These are phyloP conservation scores for Nadsonia commutata DNA, from an alignment of 1,139 yeast genomes.

Conservation along the genomic window DNA sequence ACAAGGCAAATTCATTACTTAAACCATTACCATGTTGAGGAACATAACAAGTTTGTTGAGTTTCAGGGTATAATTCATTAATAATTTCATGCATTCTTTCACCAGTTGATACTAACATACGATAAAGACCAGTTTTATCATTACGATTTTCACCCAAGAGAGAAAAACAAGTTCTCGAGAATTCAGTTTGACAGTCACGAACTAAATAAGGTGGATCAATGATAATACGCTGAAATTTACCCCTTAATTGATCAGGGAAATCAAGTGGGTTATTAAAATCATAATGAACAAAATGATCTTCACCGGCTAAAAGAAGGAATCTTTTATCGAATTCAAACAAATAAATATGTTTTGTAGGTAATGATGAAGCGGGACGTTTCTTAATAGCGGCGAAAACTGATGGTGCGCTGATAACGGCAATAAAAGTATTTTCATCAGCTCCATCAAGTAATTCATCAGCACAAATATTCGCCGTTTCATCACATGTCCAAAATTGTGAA, in stretches of 20 bases:
- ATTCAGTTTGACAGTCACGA: conserved; percentile 64
- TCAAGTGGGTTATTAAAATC: conserved; percentile 60
- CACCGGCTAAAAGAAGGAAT: conserved; percentile 58
- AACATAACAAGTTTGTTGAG: conserved; percentile 44
- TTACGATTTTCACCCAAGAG: conserved; percentile 27
- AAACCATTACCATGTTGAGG: conserved; percentile 80
- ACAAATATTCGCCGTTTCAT: conserved; percentile 50
- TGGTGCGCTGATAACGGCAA: conserved; percentile 78
- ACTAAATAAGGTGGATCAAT: conserved; percentile 85
- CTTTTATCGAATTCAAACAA: conserved; percentile 66
- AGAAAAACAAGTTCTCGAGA: conserved; percentile 46
- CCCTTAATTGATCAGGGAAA: conserved; percentile 41
- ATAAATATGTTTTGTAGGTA: conserved; percentile 38
- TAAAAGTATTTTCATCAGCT: conserved; percentile 48
- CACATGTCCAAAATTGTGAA: conserved; percentile 70
- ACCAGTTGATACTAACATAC: conserved; percentile 66
- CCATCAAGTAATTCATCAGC: conserved; percentile 64
- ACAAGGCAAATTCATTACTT: conserved; percentile 78
- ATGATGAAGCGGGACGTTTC: conserved; percentile 20
- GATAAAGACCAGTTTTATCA: conserved; percentile 31
- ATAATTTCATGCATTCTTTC: conserved; percentile 67
- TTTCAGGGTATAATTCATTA: conserved; percentile 45
- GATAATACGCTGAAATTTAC: conserved; percentile 57
- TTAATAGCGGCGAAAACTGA: conserved; percentile 78
- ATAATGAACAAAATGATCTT: conserved; percentile 49